Evolutionary conservation across 108 stramenopile species (phyloP), one percentile per base, ranked within the genome.

Genomic region (Skeletonema costatum): DNA sequence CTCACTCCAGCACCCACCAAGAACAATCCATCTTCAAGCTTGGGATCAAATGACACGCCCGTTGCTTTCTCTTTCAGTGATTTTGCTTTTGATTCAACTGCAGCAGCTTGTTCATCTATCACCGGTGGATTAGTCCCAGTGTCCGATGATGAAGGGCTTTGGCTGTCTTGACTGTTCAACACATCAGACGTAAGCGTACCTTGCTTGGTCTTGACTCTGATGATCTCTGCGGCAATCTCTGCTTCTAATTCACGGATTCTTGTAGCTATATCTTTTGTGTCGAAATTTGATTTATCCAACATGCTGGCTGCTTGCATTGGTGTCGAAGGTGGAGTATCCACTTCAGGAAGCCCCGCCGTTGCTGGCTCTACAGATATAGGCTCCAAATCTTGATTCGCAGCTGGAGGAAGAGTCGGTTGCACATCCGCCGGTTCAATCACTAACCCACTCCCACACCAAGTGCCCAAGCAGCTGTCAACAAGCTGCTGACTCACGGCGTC

Each of bases 401-500:
- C 14, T 12, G 44, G 44, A 46, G 44, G 44, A 16, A 16, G 44
- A 46, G 14, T 46, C 44, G 44, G 14, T 16, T 46, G 44, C 11
- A 46, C 8, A 14, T 46, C 44, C 2, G 1, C 44, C 14, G 11
- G 8, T 16, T 46, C 44, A 46, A 46, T 46, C 14, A 46, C 44
- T 12, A 46, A 4, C 3, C 44, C 44, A 46, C 44, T 46, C 7
- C 44, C 44, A 46, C 44, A 46, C 44, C 44, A 46, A 12, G 44
- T 87, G 25, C 91, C 88, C 19, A 94, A 25, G 67, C 88, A 89
- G 42, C 70, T 79, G 8, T 88, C 76, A 42, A 69, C 73, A 66
- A 94, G 78, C n/a, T 86, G 60, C 3, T 87, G 85, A 53, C 87
- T 88, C 1, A 91, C 93, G 56, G 81, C 77, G 38, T 94, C 89